Evolutionary conservation across 2,329 filamentous ascomycete genomes (phyloP).

Genomic region (Xylariaceae sp.): DNA sequence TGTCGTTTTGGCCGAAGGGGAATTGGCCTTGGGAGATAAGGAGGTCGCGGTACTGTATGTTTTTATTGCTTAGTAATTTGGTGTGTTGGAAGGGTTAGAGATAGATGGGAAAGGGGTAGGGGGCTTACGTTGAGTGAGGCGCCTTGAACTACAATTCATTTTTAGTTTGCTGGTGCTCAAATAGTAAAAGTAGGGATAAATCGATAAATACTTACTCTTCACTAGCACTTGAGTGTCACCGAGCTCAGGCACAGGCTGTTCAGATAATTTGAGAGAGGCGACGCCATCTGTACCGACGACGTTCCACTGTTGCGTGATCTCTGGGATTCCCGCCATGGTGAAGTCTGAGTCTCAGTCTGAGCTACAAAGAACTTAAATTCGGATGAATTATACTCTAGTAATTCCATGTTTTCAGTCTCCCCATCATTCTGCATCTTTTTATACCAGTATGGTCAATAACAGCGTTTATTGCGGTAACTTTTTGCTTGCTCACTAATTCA

Average conservation of each 20-base stretch:
- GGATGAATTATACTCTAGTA: no score
- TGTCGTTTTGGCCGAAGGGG: conserved; percentile 10
- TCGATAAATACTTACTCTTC: conserved; percentile 26
- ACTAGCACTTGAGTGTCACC: conserved; percentile 33
- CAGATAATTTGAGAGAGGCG: conserved; percentile 21
- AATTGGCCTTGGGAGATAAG: conserved; percentile 32
- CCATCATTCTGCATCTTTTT: no score
- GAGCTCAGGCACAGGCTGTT: conserved; percentile 23
- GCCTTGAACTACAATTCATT: conserved; percentile 19
- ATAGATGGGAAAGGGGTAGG: conserved; percentile 2
- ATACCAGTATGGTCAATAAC: no score
- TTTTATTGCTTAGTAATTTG: no score
- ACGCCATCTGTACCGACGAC: conserved; percentile 19
- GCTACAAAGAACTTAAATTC: no score
- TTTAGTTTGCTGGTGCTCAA: conserved; percentile 10
- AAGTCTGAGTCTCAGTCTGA: no score
- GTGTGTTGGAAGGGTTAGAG: no score
- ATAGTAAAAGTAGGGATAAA: not conserved
- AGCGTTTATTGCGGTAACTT: no score
- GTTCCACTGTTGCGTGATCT: conserved; percentile 27
- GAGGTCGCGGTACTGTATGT: conserved; percentile 33
- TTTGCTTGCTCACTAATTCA: no score
- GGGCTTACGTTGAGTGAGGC: conserved; percentile 31
- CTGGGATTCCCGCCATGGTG: conserved; percentile 21
- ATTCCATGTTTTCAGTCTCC: no score